Base-by-base conservation (phyloP, 1,139 yeast genomes). In the Ogataea hybrid region DNA sequence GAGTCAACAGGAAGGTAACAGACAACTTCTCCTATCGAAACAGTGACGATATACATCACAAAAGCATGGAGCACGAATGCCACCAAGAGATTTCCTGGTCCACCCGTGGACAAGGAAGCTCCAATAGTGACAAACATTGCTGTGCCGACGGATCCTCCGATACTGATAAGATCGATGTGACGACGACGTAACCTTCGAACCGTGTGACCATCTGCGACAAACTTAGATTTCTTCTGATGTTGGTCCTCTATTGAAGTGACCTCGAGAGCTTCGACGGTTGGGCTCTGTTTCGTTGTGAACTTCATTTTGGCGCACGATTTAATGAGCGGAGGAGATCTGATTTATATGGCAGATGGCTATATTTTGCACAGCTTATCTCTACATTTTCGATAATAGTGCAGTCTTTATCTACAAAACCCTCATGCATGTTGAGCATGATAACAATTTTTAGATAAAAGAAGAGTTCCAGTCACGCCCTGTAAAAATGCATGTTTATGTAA, bases 131-230 rank as follows among this genome's bases (percentile, higher is more conserved):
- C 82, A 68, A 84, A 70, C 28, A 78, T 63, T 42, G 86, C 90
- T 11, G 92, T 83, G 47, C 92, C 94, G 52, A 84, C 83, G 35
- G 85, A 80, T 41, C 94, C 94, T 32, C 92, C 88, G 15, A 78
- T 76, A 39, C 88, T 86, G 57, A 84, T 79, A 57, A 84, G 73
- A 51, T 84, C 84, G 39, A 84, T 80, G 57, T 79, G 84, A 55
- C 86, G 68, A 37, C 49, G 45, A 35, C 43, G 47, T 32, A 55
- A 43, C 16, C 40, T 41, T 12, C 59, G 44, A 10, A 21, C 29
- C 3, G 51, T 48, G 25, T 43, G 46, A 15, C 51, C 51, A 15
- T 44, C 44, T 3, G 32, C 10, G 1, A 41, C 18, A 12, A 41
- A 22, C 5, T 33, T 28, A 3, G n/a, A 21, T 10, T 20, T 18